Base-by-base conservation (phyloP, 2,329 filamentous ascomycete genomes). In the Amauroascus niger region DNA sequence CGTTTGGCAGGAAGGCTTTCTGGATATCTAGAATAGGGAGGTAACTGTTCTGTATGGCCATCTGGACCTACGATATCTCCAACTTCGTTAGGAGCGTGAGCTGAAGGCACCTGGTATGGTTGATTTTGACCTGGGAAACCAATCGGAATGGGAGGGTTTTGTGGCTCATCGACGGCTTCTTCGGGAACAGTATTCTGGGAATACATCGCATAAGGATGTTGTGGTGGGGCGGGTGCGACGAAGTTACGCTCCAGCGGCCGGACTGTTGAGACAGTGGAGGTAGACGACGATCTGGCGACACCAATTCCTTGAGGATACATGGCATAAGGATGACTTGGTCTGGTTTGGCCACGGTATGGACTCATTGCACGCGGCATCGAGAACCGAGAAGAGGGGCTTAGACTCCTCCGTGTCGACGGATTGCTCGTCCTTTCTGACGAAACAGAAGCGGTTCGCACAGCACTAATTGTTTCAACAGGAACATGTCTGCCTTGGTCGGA, bases 11-110 rank as follows among this genome's bases (percentile, higher is more conserved):
- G 69, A 71, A 83, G 74, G 54, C 88, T 85, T 50, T 94, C 87
- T 1, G 90, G 88, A 68, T 94, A 96, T 66, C 88, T 79, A 13
- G 88, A 87, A 65, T 97, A 97, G 0, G 91, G 91, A 11, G 91
- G 91, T 16, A 96, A 74, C 67, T 95, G 88, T 69, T 97, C 91
- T 1, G 86, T 84, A 65, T 96, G 89, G 1, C 90, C 90, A 63
- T 95, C 82, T 0, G 86, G 87, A 1, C 89, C 89, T 49, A 96
- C 84, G 52, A 96, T 81, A 65, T 90, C 89, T 45, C 85, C 88
- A n/a, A 80, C 75, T 61, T 95, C 90, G 69, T 95, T 88, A 50
- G 87, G 84, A 6, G 63, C 63, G 18, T 64, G 65, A 0, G 86
- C 87, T 49, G 88, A 70, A 49, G 84, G 81, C 58, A 86, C 76